Base-by-base conservation (phyloP, 108 stramenopile species). In the Schizochytrium sp. region DNA sequence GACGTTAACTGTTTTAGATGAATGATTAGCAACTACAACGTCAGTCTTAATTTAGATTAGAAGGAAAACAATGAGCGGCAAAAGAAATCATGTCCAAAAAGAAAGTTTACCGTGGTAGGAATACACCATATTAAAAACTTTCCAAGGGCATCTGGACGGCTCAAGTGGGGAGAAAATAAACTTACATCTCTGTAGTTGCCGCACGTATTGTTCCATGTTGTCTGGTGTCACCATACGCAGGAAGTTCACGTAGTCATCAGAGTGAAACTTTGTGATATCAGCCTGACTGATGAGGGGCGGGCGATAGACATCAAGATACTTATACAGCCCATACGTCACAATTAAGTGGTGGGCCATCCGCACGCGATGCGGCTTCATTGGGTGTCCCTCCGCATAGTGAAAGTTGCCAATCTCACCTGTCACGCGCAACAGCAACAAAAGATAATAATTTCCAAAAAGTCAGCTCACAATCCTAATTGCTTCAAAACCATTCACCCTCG, bases 291-390 rank as follows among this genome's bases (percentile, higher is more conserved):
- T 93, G 57, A 97, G 97, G 72, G 96, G 97, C 49, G 99, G 99
- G 13, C 99, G 96, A 91, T 96, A 98, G 64, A 97, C 96, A 83
- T 99, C 99, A 98, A 99, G 97, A 91, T 96, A 93, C 83, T 96
- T 95, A 95, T 98, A 99, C 49, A 99, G 93, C 61, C 97, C 97
- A 92, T 99, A 99, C 92, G 97, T 97, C 72, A 99, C 98, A 44
- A 99, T 96, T 87, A 99, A 94, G 93, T 98, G 97, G 96, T 99
- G 99, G 50, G 99, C 97, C 98, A 99, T 98, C 90, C 97, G 97
- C 64, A 99, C 97, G 46, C 99, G 98, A 91, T 99, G 98, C 50
- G 98, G 98, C 91, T 97, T 98, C 99, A 99, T 99, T 91, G 99
- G 99, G 92, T 99, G 99, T 59, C 98, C 93, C 60, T 97, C 97